Evolutionary conservation across 208 protist genomes (phyloP).

Genomic region (Borovskyia barvae): DNA sequence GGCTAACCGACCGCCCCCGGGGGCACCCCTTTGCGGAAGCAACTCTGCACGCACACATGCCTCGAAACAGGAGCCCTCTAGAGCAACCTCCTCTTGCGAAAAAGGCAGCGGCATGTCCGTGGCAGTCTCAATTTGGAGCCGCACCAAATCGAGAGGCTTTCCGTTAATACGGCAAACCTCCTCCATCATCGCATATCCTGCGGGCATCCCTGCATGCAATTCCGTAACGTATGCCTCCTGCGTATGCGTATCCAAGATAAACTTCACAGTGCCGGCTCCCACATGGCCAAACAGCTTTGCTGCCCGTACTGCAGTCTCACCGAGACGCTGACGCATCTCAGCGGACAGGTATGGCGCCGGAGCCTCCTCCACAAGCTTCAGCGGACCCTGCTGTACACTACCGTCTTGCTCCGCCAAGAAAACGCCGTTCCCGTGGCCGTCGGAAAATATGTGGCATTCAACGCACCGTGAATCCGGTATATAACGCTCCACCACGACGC

Average conservation of each 20-base stretch:
- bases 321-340: constrained; percentile 73
- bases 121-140: constrained; percentile 90
- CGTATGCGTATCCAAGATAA: constrained; percentile 91
- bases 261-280: constrained; percentile 97
- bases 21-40: constrained; percentile 86
- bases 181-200: constrained; percentile 96
- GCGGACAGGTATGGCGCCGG: constrained; percentile 65
- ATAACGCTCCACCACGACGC: constrained; percentile 93
- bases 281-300: constrained; percentile 91
- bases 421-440: constrained; percentile 86
- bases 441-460: constrained; percentile 93
- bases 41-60: constrained; percentile 96
- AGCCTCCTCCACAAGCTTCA: constrained; percentile 95
- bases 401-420: constrained; percentile 96
- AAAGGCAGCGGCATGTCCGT: constrained; percentile 64
- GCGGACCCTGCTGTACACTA: constrained; percentile 94
- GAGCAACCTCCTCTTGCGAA: constrained; percentile 73
- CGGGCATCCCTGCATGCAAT: constrained; percentile 99
- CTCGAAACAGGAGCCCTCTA: constrained; percentile 89
- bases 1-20: constrained; percentile 36
- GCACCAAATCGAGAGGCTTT: constrained; percentile 90
- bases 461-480: constrained; percentile 88
- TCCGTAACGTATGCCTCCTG: constrained; percentile 98
- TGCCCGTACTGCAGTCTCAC: constrained; percentile 67
- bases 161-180: constrained; percentile 71